Conservation (phyloP, 2,329 filamentous ascomycete species). For the Orbilia javanica region DNA sequence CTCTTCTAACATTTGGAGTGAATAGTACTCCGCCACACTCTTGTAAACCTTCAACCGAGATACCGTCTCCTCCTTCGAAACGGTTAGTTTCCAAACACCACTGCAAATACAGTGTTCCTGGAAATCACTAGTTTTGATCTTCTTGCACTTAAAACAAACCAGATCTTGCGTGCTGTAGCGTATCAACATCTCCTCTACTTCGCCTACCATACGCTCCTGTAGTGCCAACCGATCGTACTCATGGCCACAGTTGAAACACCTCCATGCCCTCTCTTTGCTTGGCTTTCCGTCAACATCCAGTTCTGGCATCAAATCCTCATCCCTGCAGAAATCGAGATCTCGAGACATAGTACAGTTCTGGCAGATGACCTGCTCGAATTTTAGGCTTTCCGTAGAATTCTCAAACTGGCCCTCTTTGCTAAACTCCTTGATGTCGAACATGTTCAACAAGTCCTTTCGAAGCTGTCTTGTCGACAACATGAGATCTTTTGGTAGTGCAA, state of each 20-base stretch:
- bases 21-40: conserved; percentile 82
- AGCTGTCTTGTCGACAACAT: conserved; percentile 87
- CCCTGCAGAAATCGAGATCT: conserved; percentile 91
- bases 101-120: conserved; percentile 97
- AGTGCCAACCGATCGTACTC: conserved; percentile 83
- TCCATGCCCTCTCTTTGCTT: conserved; percentile 72
- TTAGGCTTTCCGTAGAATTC: conserved; percentile 83
- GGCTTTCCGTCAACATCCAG: conserved; percentile 62
- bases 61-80: conserved; percentile 76
- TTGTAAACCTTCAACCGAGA: conserved; percentile 77
- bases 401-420: conserved; percentile 85
- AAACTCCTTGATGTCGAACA: conserved; percentile 97
- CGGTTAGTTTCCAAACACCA: conserved; percentile 82
- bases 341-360: conserved; percentile 89
- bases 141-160: conserved; percentile 79
- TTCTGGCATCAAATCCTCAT: conserved; percentile 79
- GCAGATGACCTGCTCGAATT: conserved; percentile 82
- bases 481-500: conserved; percentile 90
- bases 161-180: conserved; percentile 92
- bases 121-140: conserved; percentile 87
- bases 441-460: conserved; percentile 85
- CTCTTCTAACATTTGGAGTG: conserved; percentile 81
- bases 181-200: conserved; percentile 79
- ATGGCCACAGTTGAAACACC: conserved; percentile 76
- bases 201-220: conserved; percentile 83